Evolutionary conservation across 352 stramenopile genomes (phyloP), one percentile per base, ranked within the genome.

Genomic region (Phytophthora megakarya): DNA sequence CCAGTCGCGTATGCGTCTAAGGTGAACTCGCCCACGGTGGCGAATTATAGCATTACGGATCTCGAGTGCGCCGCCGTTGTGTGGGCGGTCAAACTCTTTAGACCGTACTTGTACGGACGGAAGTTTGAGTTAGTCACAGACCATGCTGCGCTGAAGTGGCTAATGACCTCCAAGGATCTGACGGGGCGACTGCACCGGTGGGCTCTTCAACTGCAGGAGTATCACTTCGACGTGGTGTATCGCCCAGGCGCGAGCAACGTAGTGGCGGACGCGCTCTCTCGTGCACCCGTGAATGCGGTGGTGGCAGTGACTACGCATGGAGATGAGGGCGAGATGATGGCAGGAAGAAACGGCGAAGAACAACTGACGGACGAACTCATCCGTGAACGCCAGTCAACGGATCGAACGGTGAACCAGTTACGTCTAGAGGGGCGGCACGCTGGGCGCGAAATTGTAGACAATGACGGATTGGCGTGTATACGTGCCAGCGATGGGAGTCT

Each of bases 201-300:
- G 54, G 13, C 54, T 2, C 33, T 62, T 5, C 32, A 51, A 11
- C 10, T 62, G 2, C 42, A 62, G 8, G 43, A 62, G n/a, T 62
- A 42, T 15, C 16, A 62, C 22, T 62, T 52, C 5, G n/a, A 75
- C 10, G 67, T 68, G 0, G 67, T 71, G 0, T n/a, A n/a, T n/a
- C n/a, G n/a, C n/a, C n/a, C n/a, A n/a, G n/a, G n/a, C n/a, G n/a
- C n/a, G n/a, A n/a, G n/a, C n/a, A n/a, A n/a, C n/a, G n/a, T n/a
- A n/a, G n/a, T n/a, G n/a, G n/a, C n/a, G n/a, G n/a, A n/a, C n/a
- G n/a, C n/a, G n/a, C n/a, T n/a, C n/a, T n/a, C n/a, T n/a, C n/a
- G n/a, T n/a, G n/a, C n/a, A n/a, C n/a, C n/a, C n/a, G 38, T 61
- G 1, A 50, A 75, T 22, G 67, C 61, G 15, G 18, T 1, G 12